Base-by-base conservation (phyloP, 2,329 filamentous ascomycete genomes). In the Penicillium sp. region DNA sequence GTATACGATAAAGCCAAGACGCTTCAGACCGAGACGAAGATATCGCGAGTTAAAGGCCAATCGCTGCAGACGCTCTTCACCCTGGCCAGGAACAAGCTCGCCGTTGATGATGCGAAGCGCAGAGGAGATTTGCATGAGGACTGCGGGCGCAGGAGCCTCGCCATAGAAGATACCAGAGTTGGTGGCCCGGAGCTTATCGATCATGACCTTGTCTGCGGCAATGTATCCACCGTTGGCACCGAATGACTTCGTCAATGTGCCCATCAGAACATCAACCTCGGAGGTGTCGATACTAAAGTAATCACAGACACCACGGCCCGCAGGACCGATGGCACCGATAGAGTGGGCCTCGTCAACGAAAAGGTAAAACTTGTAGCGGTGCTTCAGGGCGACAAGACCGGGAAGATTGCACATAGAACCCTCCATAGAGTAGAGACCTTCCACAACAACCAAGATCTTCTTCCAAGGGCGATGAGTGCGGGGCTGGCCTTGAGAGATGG, bases 391-490 rank as follows among this genome's bases (percentile, higher is more conserved):
- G 59, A 99, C 80, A 53, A 99, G 82, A 62, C 91, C 91, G 1
- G 95, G 95, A n/a, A 99, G 85, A 75, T 99, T 95, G 78, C 91
- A 95, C 91, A 99, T 96, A 66, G 93, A 97, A 51, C 95, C 95
- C 80, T 99, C 95, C 95, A 99, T 99, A 0, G 94, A 98, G 83
- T 99, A 99, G 20, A 99, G 85, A 68, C 95, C 95, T 76, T 99
- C 95, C 39, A 99, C 91, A 39, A 94, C 93, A 47, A 99, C 91
- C 54, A 99, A 78, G 61, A 99, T 98, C 86, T 98, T 99, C 84
- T 96, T 97, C 95, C 95, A 99, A 1, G 95, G 95, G 34, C 95
- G 90, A 77, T 99, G 95, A n/a, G 94, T 99, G 66, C 95, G 90
- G 55, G 95, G 95, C 75, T 99, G 95, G 47, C 95, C 95, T 78